phyloP scores from a whole-genome alignment of 2,329 filamentous ascomycete species.

The Aureobasidium sp. region DNA sequence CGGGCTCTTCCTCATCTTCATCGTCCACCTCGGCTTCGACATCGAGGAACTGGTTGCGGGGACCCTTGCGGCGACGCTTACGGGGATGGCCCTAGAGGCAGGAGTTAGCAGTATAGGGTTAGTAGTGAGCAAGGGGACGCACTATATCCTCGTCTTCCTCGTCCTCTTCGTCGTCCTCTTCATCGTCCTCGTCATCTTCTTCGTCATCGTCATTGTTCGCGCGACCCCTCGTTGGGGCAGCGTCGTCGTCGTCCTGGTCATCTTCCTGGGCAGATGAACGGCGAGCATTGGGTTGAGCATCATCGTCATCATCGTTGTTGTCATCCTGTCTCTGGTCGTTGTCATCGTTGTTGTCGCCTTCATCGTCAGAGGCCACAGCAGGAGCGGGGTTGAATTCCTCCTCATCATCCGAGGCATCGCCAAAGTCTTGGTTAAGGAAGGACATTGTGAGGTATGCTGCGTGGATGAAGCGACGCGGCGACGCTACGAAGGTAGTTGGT shows the following conservation, averaged over 20 bases:
- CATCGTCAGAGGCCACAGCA: constrained; percentile 66
- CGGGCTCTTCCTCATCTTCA: constrained; percentile 78
- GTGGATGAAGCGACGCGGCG: constrained; percentile 12
- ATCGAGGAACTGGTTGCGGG: constrained; percentile 85
- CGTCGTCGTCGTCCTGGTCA: constrained; percentile 42
- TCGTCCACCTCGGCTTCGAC: constrained; percentile 97
- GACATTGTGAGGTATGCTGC: constrained; percentile 25
- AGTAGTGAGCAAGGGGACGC: constrained; percentile 21
- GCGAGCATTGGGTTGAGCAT: constrained; percentile 20
- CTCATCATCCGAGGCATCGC: constrained; percentile 51
- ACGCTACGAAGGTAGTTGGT: neutral
- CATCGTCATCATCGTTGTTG: constrained; percentile 30
- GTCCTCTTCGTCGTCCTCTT: constrained; percentile 55
- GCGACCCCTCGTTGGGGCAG: constrained; percentile 26
- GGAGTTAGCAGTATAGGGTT: constrained; percentile 1
- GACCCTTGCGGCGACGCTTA: constrained; percentile 69
- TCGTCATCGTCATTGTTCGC: constrained; percentile 59
- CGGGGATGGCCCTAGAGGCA: constrained; percentile 56
- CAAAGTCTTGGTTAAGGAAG: constrained; percentile 46
- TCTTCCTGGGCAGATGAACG: constrained; percentile 20
- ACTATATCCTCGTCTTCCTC: constrained; percentile 31
- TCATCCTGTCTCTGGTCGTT: constrained; percentile 28
- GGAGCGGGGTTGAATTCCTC: constrained; percentile 85
- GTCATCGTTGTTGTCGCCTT: constrained; percentile 38
- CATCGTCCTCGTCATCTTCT: constrained; percentile 52